These are phyloP conservation scores for Lagenaria siceraria DNA, from an alignment of 306 rosid genomes.

Conservation along the genomic window DNA sequence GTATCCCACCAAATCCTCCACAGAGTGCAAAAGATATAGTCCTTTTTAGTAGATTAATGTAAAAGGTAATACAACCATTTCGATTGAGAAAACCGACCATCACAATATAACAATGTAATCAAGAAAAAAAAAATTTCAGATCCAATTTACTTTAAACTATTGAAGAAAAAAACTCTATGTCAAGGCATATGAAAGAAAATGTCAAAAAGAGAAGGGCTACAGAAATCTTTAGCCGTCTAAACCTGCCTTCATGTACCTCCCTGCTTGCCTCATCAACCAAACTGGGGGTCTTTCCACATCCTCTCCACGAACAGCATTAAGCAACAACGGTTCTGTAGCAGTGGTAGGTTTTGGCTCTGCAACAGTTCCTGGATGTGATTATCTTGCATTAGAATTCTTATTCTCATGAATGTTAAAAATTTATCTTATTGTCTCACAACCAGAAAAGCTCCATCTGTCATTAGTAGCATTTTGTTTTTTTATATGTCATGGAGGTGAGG, in stretches of 20 bases:
- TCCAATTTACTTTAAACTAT: not conserved
- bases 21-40: not conserved
- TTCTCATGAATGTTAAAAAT: not conserved
- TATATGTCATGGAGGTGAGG: not conserved
- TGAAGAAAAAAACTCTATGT: not conserved
- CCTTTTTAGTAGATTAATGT: not conserved
- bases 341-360: conserved; percentile 40
- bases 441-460: not conserved
- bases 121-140: not conserved
- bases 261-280: conserved; percentile 99
- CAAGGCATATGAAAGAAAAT: not conserved
- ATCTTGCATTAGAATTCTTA: conserved; percentile 12
- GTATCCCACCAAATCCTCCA: not conserved
- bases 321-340: conserved; percentile 63
- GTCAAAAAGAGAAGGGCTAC: not conserved
- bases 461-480: not conserved
- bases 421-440: not conserved
- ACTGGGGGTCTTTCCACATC: conserved; percentile 95
- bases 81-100: not conserved
- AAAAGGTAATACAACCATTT: not conserved
- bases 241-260: conserved; percentile 99
- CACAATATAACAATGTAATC: not conserved
- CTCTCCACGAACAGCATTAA: conserved; percentile 68
- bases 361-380: conserved; percentile 41
- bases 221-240: conserved; percentile 20